Conservation (phyloP, 768 basidiomycete species). For the Exidia glandulosa region DNA sequence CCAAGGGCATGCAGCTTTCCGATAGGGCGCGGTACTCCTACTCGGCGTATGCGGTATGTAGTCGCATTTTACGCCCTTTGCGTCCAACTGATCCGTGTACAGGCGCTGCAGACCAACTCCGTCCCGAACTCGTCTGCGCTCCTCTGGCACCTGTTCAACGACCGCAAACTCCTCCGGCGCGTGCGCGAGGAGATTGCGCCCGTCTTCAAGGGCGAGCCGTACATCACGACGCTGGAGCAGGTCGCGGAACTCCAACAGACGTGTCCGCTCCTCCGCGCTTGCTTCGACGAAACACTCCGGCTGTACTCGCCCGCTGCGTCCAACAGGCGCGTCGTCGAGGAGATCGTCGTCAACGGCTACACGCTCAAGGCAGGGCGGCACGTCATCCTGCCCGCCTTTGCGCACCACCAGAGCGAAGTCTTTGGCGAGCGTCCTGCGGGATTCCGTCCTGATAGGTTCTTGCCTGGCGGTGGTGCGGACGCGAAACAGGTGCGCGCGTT, state of each 20-base stretch:
- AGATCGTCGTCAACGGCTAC: neutral
- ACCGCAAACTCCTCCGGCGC: neutral
- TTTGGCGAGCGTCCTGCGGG: neutral
- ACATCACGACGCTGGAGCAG: neutral
- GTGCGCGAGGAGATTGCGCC: neutral
- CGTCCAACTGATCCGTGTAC: neutral
- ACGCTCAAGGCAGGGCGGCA: neutral
- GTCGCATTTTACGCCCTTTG: neutral
- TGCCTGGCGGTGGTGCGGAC: neutral
- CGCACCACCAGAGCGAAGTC: neutral
- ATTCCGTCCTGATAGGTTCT: neutral
- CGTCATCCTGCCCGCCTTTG: neutral
- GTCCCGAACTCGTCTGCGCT: neutral
- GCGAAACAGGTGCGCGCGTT: neutral
- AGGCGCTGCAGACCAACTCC: neutral
- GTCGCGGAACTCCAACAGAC: neutral
- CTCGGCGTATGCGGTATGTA: neutral
- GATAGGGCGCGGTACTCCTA: neutral
- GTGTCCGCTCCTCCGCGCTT: neutral
- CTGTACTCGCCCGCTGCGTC: neutral
- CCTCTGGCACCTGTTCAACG: neutral
- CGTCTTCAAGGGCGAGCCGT: neutral
- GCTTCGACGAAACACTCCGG: neutral
- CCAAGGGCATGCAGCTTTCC: neutral
- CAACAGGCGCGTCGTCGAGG: neutral